Conservation (phyloP, 805 yeast genomes). For the Yamadazyma sp. region DNA sequence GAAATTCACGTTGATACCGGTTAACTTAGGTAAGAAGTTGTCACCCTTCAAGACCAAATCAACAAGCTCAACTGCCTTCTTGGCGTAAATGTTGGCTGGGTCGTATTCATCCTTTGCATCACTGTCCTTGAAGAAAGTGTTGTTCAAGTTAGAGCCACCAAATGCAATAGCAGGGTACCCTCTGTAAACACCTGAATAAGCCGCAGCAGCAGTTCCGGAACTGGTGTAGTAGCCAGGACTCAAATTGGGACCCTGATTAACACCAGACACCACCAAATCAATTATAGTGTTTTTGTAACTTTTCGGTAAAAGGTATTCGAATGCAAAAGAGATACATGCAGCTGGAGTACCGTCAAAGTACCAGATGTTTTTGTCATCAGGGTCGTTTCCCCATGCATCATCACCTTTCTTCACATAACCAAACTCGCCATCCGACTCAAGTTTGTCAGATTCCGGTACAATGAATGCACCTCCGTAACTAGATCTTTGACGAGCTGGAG, state of each 20-base stretch:
- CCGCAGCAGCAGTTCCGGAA: constrained; percentile 53
- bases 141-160: constrained; percentile 45
- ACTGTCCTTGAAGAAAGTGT: constrained; percentile 47
- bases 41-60: constrained; percentile 33
- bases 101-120: constrained; percentile 37
- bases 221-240: constrained; percentile 42
- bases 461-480: constrained; percentile 58
- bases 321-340: constrained; percentile 48
- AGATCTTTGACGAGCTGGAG: constrained; percentile 51
- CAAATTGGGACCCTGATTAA: constrained; percentile 51
- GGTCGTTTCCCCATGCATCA: constrained; percentile 51
- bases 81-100: constrained; percentile 47
- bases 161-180: constrained; percentile 51
- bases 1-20: constrained; percentile 50
- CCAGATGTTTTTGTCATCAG: constrained; percentile 46
- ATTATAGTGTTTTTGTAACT: constrained; percentile 40
- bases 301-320: constrained; percentile 46
- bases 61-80: constrained; percentile 40
- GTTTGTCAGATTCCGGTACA: constrained; percentile 37
- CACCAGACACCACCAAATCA: constrained; percentile 51
- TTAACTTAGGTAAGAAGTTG: constrained; percentile 39
- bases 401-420: constrained; percentile 47
- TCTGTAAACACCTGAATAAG: constrained; percentile 46
- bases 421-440: constrained; percentile 49
- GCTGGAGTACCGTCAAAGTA: constrained; percentile 57